Evolutionary conservation across 768 basidiomycete species (phyloP).

Genomic region (Favolaschia claudopus): DNA sequence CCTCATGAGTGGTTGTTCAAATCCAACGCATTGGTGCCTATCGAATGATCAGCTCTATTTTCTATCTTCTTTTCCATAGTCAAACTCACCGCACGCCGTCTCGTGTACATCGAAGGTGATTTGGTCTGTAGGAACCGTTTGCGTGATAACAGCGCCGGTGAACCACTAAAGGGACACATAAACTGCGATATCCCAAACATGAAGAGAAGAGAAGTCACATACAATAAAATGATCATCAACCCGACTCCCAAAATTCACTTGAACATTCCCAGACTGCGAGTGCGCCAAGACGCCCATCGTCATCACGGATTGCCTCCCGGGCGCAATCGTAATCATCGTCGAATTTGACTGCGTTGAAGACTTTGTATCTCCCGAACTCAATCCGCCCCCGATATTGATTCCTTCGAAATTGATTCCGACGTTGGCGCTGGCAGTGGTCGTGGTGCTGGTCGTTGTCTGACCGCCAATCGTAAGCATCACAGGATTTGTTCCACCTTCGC

Average conservation of each 20-base stretch:
- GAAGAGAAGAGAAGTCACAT: background rate
- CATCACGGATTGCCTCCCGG: constrained; percentile 6
- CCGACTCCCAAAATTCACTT: constrained; percentile 8
- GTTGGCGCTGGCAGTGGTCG: background rate
- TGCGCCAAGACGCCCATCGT: constrained; percentile 9
- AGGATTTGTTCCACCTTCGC: constrained; percentile 9
- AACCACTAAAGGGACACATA: constrained; percentile 21
- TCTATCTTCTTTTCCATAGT: no score
- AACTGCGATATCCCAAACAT: background rate
- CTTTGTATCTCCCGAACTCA: background rate
- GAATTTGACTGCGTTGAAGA: constrained; percentile 6
- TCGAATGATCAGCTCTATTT: no score
- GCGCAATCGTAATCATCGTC: background rate
- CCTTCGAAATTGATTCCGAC: constrained; percentile 6
- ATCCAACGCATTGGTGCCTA: constrained; percentile 9
- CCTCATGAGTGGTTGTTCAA: constrained; percentile 10
- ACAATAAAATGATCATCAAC: constrained; percentile 18
- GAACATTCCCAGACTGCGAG: constrained; percentile 10
- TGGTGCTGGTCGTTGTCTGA: background rate
- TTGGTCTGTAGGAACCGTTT: constrained; percentile 4
- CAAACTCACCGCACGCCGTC: constrained; percentile 14
- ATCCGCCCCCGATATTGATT: constrained; percentile 8
- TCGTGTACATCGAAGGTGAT: constrained; percentile 14
- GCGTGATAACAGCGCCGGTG: constrained; percentile 10
- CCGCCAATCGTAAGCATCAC: constrained; percentile 2